These are phyloP conservation scores for Podila verticillata DNA, from an alignment of 192 early-diverging fungal species.

Conservation along the genomic window DNA sequence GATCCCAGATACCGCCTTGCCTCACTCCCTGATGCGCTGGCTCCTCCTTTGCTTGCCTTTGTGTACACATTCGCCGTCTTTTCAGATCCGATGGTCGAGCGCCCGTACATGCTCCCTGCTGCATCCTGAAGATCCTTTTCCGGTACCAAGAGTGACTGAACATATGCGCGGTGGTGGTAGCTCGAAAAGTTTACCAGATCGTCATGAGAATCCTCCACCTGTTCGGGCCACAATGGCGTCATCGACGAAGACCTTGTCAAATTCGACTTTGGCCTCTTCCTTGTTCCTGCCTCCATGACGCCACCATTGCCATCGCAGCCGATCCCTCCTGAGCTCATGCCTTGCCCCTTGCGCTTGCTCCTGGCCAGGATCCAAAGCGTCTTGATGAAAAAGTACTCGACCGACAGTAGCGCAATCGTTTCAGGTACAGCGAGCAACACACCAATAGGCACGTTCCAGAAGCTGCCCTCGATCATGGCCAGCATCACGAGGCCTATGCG, in stretches of 20 bases:
- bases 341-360: background rate
- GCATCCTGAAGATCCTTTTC: slow-evolving; percentile 30
- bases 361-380: slow-evolving; percentile 25
- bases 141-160: slow-evolving; percentile 21
- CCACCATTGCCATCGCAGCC: background rate
- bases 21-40: background rate
- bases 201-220: slow-evolving; percentile 11
- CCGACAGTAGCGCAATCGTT: slow-evolving; percentile 33
- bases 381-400: slow-evolving; percentile 36
- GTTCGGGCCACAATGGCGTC: slow-evolving; percentile 23
- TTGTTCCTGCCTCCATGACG: background rate
- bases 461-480: slow-evolving; percentile 27
- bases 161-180: slow-evolving; percentile 35
- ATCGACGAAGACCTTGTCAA: slow-evolving; percentile 26
- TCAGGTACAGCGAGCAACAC: slow-evolving; percentile 42
- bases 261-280: background rate
- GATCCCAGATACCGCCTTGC: slow-evolving; percentile 22
- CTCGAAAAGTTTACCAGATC: slow-evolving; percentile 41
- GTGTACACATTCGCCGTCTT: slow-evolving; percentile 8
- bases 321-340: background rate
- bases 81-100: slow-evolving; percentile 39
- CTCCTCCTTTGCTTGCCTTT: background rate
- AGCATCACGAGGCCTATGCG: slow-evolving; percentile 21
- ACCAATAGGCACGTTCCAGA: slow-evolving; percentile 34
- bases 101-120: slow-evolving; percentile 47